Percentiles rank a stretch among this genome's conserved stretches.
These are phyloP conservation scores for Centrapalus pauciflorus DNA, from an alignment of 129 eudicot genomes.

Conservation along the genomic window DNA sequence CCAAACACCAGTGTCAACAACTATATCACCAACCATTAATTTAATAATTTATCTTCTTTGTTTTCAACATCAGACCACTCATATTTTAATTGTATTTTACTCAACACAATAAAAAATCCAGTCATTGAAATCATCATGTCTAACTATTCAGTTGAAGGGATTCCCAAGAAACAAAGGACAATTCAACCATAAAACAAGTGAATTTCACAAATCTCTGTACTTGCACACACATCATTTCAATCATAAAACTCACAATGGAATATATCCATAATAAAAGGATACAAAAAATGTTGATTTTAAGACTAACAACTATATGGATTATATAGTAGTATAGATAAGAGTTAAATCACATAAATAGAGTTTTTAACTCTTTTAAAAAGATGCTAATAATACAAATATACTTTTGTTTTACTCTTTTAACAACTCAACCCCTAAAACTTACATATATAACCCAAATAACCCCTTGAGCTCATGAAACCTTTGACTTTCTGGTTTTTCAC, in stretches of 20 bases:
- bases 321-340: too few relatives aligned
- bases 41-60: background rate
- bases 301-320: too few relatives aligned
- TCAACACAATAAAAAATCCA: background rate
- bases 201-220: background rate
- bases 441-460: too few relatives aligned
- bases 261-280: background rate
- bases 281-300: too few relatives aligned
- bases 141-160: background rate
- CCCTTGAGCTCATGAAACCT: too few relatives aligned
- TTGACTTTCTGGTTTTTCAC: too few relatives aligned
- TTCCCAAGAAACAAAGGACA: background rate
- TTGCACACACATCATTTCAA: background rate
- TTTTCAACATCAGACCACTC: constrained; percentile 1
- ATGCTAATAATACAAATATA: too few relatives aligned
- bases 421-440: too few relatives aligned
- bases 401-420: too few relatives aligned
- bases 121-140: background rate
- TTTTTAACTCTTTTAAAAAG: too few relatives aligned
- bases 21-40: constrained; percentile 1
- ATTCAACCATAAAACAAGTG: background rate
- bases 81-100: background rate
- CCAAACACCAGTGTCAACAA: too few relatives aligned
- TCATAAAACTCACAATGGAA: background rate
- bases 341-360: too few relatives aligned